Evolutionary conservation across 176 grass and related monocot species (phyloP), one percentile per base, ranked within the genome.

Genomic region (Hordeum vulgare): DNA sequence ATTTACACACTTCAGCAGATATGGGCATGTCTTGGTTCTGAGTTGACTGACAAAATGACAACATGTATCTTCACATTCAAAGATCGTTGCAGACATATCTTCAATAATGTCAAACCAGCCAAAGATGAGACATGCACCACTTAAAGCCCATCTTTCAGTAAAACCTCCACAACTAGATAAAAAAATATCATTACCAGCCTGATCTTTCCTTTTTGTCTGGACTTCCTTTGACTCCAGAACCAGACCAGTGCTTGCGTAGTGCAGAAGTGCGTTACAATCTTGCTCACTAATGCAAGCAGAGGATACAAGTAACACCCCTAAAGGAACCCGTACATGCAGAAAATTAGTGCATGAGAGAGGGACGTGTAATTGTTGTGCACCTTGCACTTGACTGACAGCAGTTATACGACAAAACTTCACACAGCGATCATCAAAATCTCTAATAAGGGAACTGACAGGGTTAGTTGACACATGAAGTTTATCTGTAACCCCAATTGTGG

Each of bases 251-350:
- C 73, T 80, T 83, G 86, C 60, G 86, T 91, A 97, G 2, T 62
- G 84, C 33, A 94, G 81, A 49, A 94, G 61, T 26, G 91, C 51
- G 20, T 88, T 76, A 33, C 66, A 91, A 11, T 72, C 89, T 40
- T 85, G 80, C 71, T 85, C 77, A 58, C 92, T 58, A 42, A 94
- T 51, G 85, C 47, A 88, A 68, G 60, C 66, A 58, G 80, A 58
- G n/a, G 78, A 79, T 60, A 56, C 72, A 73, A 94, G 64, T 79
- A 97, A 77, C 79, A 94, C 84, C 27, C 95, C 95, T 81, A 90
- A 82, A 61, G 88, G 86, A 78, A 94, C 89, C 71, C 53, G 87
- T 64, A 66, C 40, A 88, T 79, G 79, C 51, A 94, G 74, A 69
- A 93, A 63, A 89, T 84, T 88, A 56, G 75, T 69, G 58, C 63